These are phyloP conservation scores for Aspergillus caelatus DNA, from an alignment of 2,329 filamentous ascomycete genomes.

Conservation along the genomic window DNA sequence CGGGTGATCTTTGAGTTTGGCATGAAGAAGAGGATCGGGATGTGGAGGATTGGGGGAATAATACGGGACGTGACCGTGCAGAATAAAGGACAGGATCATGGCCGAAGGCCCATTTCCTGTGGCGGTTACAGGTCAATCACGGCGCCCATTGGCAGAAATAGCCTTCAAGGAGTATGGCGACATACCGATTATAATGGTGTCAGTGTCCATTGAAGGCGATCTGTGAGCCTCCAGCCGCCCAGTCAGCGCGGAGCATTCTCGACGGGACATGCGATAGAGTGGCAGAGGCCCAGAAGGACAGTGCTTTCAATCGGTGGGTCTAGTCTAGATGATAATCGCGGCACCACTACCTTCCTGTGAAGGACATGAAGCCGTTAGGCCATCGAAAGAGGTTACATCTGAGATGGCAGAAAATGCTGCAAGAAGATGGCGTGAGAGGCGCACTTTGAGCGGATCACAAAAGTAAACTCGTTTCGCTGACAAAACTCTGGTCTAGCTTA, in stretches of 20 bases:
- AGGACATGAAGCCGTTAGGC: slow-evolving; percentile 22
- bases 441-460: neutral
- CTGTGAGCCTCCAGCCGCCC: slow-evolving; percentile 27
- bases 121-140: slow-evolving; percentile 15
- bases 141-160: slow-evolving; percentile 16
- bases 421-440: neutral
- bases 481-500: slow-evolving; percentile 16
- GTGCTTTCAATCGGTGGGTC: slow-evolving; percentile 10
- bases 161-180: slow-evolving; percentile 21
- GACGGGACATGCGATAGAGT: slow-evolving; percentile 26
- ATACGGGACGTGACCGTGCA: slow-evolving; percentile 63
- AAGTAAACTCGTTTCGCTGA: slow-evolving; percentile 9
- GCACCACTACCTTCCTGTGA: slow-evolving; percentile 23
- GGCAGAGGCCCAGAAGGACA: neutral
- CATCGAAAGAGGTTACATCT: slow-evolving; percentile 21
- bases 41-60: slow-evolving; percentile 56
- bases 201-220: slow-evolving; percentile 38
- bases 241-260: slow-evolving; percentile 36
- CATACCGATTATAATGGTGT: slow-evolving; percentile 51
- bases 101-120: slow-evolving; percentile 64
- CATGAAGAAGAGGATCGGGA: slow-evolving; percentile 59
- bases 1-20: slow-evolving; percentile 53
- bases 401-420: slow-evolving; percentile 5
- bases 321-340: slow-evolving; percentile 9
- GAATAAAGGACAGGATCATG: slow-evolving; percentile 64